phyloP scores from a whole-genome alignment of 1,284 basidiomycete genomes.

The Sporisorium sorghi region DNA sequence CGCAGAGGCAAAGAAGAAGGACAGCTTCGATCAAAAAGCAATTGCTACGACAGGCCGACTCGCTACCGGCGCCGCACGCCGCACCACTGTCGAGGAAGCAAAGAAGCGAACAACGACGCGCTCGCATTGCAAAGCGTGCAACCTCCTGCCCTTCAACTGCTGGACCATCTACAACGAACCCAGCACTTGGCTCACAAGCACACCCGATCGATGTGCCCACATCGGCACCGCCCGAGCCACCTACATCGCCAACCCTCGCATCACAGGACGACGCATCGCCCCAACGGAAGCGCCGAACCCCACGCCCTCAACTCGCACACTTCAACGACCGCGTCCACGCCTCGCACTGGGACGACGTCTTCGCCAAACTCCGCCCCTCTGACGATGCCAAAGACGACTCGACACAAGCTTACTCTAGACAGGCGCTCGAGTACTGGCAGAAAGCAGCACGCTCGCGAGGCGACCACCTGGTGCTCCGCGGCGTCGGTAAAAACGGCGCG shows the following conservation, averaged over 20 bases:
- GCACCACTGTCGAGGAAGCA: neutral
- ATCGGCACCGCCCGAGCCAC: neutral
- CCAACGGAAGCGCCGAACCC: neutral
- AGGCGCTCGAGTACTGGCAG: conserved; percentile 26
- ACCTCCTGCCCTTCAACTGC: neutral
- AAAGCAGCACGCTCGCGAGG: conserved; percentile 33
- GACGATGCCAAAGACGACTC: neutral
- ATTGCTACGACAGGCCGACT: neutral
- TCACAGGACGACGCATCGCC: neutral
- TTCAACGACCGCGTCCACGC: conserved; percentile 41
- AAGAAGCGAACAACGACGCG: neutral
- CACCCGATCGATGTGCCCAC: neutral
- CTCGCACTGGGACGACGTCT: conserved; percentile 32
- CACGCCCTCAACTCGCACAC: conserved; percentile 19
- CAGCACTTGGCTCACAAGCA: neutral
- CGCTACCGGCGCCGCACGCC: too few species aligned
- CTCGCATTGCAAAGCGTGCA: conserved; percentile 3
- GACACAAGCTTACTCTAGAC: neutral
- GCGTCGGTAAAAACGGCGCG: conserved; percentile 40
- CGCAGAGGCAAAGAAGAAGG: conserved; percentile 31
- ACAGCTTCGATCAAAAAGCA: conserved; percentile 20
- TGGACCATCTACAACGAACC: neutral
- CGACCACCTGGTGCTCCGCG: conserved; percentile 41
- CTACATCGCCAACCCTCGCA: neutral
- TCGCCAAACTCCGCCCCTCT: conserved; percentile 1